Evolutionary conservation across 2,329 filamentous ascomycete species (phyloP).

Genomic region (Ophioceras dolichostomum): DNA sequence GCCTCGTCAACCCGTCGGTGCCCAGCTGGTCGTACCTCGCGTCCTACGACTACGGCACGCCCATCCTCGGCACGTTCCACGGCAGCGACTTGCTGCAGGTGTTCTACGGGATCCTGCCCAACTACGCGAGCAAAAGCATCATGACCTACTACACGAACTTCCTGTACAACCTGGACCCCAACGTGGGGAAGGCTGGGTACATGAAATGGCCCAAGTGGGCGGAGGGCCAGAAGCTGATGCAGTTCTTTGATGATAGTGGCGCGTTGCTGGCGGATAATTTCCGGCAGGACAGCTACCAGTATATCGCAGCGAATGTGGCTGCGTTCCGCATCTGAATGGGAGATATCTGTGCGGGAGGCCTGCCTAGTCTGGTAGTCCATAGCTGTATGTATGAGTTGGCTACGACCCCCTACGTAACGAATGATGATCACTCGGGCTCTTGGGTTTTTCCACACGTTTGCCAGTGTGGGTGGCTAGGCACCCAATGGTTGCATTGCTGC

Average conservation of each 20-base stretch:
- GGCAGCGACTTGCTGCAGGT: constrained; percentile 56
- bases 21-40: constrained; percentile 65
- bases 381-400: too few species aligned
- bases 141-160: constrained; percentile 65
- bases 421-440: background rate
- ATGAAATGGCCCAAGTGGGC: constrained; percentile 30
- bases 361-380: too few species aligned
- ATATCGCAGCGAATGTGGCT: constrained; percentile 10
- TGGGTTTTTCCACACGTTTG: background rate
- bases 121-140: constrained; percentile 47
- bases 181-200: constrained; percentile 31
- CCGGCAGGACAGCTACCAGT: constrained; percentile 11
- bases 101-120: constrained; percentile 51
- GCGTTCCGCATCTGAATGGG: too few species aligned
- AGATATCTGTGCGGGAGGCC: too few species aligned
- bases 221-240: constrained; percentile 33
- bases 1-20: constrained; percentile 38
- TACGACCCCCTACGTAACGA: too few species aligned
- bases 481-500: background rate
- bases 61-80: constrained; percentile 67
- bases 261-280: constrained; percentile 16
- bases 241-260: constrained; percentile 21
- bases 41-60: constrained; percentile 58
- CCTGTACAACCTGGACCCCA: constrained; percentile 58
- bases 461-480: background rate